A percentile compares a stretch with the other conserved stretches of the same genome.
These are phyloP conservation scores for Penicillium sp. DNA, from an alignment of 2,329 filamentous ascomycete genomes.

Conservation along the genomic window DNA sequence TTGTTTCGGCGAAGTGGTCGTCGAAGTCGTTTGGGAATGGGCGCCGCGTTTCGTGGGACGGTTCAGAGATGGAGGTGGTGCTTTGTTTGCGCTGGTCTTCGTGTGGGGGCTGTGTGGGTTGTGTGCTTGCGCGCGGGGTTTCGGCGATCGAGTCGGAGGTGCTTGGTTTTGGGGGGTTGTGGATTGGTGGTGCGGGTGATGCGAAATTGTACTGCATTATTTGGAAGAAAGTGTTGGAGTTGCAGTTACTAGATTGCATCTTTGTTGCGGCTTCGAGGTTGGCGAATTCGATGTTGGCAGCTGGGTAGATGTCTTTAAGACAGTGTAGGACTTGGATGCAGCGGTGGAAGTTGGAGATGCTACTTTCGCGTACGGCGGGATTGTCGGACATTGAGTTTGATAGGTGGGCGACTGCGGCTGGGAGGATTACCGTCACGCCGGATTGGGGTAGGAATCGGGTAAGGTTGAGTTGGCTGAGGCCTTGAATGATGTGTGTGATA, in stretches of 20 bases:
- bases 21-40: conserved; percentile 27
- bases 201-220: conserved; percentile 34
- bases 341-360: conserved; percentile 72
- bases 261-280: conserved; percentile 37
- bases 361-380: conserved; percentile 65
- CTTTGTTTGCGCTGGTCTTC: conserved; percentile 1
- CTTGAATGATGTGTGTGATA: conserved; percentile 75
- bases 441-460: conserved; percentile 78
- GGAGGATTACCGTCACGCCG: conserved; percentile 79
- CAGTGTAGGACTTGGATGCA: conserved; percentile 84
- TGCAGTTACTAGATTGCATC: conserved; percentile 27
- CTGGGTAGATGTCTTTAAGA: conserved; percentile 78
- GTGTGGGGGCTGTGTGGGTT: not conserved
- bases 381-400: conserved; percentile 79
- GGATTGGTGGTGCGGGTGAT: conserved; percentile 7
- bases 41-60: conserved; percentile 5
- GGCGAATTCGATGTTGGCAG: conserved; percentile 68
- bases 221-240: conserved; percentile 29
- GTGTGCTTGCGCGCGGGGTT: not conserved
- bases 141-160: not conserved
- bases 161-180: conserved; percentile 7
- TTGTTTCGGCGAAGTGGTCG: conserved; percentile 21
- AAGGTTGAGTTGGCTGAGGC: conserved; percentile 67
- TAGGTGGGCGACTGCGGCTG: conserved; percentile 84
- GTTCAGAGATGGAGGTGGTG: not conserved